Conservation (phyloP, 1,284 basidiomycete species). For the Leccinum pachyderme region DNA sequence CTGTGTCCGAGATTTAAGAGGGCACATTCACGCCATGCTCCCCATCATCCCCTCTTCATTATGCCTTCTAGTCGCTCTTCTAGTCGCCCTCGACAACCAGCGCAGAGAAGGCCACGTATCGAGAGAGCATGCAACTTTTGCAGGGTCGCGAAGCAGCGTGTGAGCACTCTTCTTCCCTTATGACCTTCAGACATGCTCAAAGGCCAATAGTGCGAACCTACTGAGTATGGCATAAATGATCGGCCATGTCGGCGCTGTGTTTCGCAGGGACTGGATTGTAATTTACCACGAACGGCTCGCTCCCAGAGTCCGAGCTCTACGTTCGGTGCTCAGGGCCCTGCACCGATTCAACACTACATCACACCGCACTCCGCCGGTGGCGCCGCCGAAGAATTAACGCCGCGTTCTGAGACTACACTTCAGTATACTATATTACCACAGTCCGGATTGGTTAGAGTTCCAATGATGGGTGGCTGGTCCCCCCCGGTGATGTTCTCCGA, state of each 20-base stretch:
- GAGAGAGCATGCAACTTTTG: slow-evolving; percentile 20
- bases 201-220: slow-evolving; percentile 18
- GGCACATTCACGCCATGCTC: not conserved
- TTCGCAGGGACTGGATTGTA: slow-evolving; percentile 9
- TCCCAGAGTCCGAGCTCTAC: slow-evolving; percentile 25
- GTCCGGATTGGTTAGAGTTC: slow-evolving; percentile 1
- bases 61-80: slow-evolving; percentile 17
- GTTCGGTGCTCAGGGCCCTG: slow-evolving; percentile 13
- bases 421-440: slow-evolving; percentile 8
- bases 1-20: slow-evolving; percentile 23
- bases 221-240: slow-evolving; percentile 17
- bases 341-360: slow-evolving; percentile 4
- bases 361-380: slow-evolving; percentile 6
- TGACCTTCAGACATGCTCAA: slow-evolving; percentile 6
- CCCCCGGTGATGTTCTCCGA: not conserved
- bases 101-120: slow-evolving; percentile 17
- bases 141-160: slow-evolving; percentile 20
- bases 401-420: not conserved
- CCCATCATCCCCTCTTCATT: slow-evolving; percentile 11
- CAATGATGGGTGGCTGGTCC: slow-evolving; percentile 3
- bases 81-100: slow-evolving; percentile 6
- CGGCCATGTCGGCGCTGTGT: slow-evolving; percentile 25
- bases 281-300: slow-evolving; percentile 11
- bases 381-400: slow-evolving; percentile 4
- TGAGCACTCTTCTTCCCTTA: slow-evolving; percentile 8